These are phyloP conservation scores for Naematelia aurantialba DNA, from an alignment of 768 basidiomycete genomes.

Conservation along the genomic window DNA sequence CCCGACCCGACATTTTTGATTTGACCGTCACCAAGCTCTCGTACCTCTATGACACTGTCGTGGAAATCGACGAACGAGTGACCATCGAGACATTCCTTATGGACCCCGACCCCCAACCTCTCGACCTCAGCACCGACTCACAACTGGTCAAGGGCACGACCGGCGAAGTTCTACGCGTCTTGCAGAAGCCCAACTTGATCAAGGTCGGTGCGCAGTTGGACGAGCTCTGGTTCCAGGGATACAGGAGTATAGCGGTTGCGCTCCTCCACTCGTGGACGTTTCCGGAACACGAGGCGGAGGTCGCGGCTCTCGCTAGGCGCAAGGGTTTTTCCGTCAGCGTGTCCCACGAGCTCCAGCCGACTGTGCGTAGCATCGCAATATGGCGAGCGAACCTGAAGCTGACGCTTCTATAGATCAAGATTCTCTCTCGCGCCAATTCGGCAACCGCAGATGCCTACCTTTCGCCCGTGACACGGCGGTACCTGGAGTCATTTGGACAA, in stretches of 20 bases:
- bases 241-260: constrained; percentile 81
- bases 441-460: constrained; percentile 94
- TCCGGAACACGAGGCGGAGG: constrained; percentile 72
- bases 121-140: constrained; percentile 14
- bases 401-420: constrained; percentile 46
- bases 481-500: constrained; percentile 84
- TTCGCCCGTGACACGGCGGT: constrained; percentile 76
- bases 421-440: constrained; percentile 87
- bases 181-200: constrained; percentile 66
- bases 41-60: constrained; percentile 71
- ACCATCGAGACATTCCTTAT: constrained; percentile 52
- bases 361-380: neutral
- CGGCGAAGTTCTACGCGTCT: constrained; percentile 81
- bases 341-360: constrained; percentile 57
- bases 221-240: constrained; percentile 70
- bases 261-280: constrained; percentile 89
- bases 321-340: constrained; percentile 81
- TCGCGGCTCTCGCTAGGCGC: constrained; percentile 71
- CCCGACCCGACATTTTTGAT: constrained; percentile 91
- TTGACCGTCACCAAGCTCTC: constrained; percentile 64
- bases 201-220: constrained; percentile 62
- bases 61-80: constrained; percentile 80
- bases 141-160: constrained; percentile 76
- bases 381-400: neutral
- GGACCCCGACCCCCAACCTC: constrained; percentile 5